Evolutionary conservation across 1,284 basidiomycete species (phyloP).

Genomic region (Malassezia arunalokei): DNA sequence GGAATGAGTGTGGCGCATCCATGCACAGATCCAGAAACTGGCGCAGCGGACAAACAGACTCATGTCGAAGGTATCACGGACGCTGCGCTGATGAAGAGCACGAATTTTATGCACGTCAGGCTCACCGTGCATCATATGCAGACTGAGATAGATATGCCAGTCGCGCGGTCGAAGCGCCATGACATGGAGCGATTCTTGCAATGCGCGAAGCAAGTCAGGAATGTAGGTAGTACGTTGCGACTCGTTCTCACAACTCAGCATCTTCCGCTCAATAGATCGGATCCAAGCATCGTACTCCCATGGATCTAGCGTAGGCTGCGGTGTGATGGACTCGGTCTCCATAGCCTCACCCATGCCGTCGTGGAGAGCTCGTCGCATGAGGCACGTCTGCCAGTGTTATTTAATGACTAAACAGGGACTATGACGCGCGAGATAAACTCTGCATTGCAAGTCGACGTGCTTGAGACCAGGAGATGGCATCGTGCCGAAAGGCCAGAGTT

Average conservation of each 20-base stretch:
- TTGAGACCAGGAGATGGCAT: slow-evolving; percentile 39
- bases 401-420: slow-evolving; percentile 1
- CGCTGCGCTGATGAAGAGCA: slow-evolving; percentile 20
- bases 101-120: slow-evolving; percentile 6
- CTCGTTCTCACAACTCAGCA: slow-evolving; percentile 1
- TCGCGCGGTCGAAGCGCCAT: slow-evolving; percentile 10
- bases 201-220: neutral
- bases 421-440: slow-evolving; percentile 3
- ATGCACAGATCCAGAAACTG: slow-evolving; percentile 5
- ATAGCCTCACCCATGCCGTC: slow-evolving; percentile 7
- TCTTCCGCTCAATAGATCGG: slow-evolving; percentile 4
- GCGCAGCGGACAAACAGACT: slow-evolving; percentile 20
- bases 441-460: slow-evolving; percentile 16
- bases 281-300: slow-evolving; percentile 10
- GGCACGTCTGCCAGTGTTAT: no score
- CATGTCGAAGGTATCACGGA: slow-evolving; percentile 5
- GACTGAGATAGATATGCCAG: slow-evolving; percentile 15
- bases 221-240: neutral
- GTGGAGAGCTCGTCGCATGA: no score
- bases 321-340: neutral
- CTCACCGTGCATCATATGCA: neutral
- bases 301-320: slow-evolving; percentile 7
- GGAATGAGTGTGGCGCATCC: neutral
- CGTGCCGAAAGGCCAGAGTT: slow-evolving; percentile 33
- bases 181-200: neutral